These are phyloP conservation scores for Amaranthus tricolor DNA, from an alignment of 179 eudicot species.

Conservation along the genomic window DNA sequence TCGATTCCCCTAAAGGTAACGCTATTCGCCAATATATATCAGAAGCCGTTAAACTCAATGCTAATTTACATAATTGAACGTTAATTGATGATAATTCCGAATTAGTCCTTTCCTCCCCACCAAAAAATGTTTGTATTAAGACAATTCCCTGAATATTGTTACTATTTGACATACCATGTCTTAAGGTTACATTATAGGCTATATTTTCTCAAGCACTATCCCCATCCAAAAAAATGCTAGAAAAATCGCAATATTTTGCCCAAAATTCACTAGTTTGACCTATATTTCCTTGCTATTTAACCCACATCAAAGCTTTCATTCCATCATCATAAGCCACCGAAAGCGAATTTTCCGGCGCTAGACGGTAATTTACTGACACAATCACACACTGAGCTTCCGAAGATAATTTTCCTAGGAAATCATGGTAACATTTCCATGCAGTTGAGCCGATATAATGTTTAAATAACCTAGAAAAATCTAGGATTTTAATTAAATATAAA, in stretches of 20 bases:
- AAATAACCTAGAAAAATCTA: no score
- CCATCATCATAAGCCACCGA: constrained; percentile 66
- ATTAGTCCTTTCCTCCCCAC: constrained; percentile 64
- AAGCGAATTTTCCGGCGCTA: constrained; percentile 62
- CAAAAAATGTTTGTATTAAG: constrained; percentile 70
- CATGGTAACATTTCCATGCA: constrained; percentile 50
- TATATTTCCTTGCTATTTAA: constrained; percentile 26
- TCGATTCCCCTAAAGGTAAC: constrained; percentile 48
- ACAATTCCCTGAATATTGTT: constrained; percentile 37
- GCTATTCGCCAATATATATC: constrained; percentile 69
- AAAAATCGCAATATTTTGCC: constrained; percentile 37
- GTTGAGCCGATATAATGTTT: constrained; percentile 61
- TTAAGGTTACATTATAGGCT: constrained; percentile 45
- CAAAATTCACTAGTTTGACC: constrained; percentile 31
- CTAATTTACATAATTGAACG: constrained; percentile 40
- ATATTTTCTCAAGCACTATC: constrained; percentile 67
- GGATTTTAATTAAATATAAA: no score
- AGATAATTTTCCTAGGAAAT: constrained; percentile 38
- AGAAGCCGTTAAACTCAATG: constrained; percentile 34
- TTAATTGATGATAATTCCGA: constrained; percentile 37
- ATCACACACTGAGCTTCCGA: constrained; percentile 33
- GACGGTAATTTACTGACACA: constrained; percentile 49
- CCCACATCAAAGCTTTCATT: constrained; percentile 42
- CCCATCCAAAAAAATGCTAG: constrained; percentile 42
- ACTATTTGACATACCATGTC: constrained; percentile 5